A percentile compares a stretch with the other conserved stretches of the same genome.
Conservation (phyloP, 78 protist genomes). For the Creolimax fragrantissima region DNA sequence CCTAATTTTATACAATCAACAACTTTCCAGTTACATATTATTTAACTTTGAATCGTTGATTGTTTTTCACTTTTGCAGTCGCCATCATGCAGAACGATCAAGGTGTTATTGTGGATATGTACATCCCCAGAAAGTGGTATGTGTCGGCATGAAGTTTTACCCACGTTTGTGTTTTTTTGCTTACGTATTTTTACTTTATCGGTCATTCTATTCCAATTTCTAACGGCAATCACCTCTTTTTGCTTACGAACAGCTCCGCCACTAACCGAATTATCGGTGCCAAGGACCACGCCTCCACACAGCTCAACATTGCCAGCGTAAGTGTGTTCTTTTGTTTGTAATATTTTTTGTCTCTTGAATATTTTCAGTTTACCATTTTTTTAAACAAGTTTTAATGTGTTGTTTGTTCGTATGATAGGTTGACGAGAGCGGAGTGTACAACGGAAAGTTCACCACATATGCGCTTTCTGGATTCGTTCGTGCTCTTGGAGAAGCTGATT, state of each 20-base stretch:
- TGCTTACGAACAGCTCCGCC: constrained; percentile 60
- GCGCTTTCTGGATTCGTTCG: constrained; percentile 74
- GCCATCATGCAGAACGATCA: constrained; percentile 59
- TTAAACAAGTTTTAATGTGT: not conserved
- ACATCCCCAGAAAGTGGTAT: constrained; percentile 82
- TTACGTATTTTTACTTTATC: not conserved
- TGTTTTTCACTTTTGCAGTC: not conserved
- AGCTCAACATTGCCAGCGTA: constrained; percentile 86
- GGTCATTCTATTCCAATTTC: too few relatives aligned
- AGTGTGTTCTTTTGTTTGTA: constrained; percentile 29
- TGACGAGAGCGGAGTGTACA: constrained; percentile 61
- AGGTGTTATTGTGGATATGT: constrained; percentile 65
- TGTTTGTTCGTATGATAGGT: not conserved
- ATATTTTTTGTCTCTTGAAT: not conserved
- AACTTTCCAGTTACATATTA: not conserved
- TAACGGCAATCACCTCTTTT: not conserved
- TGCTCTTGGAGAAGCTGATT: constrained; percentile 61
- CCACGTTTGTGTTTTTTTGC: not conserved
- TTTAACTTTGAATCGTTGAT: not conserved
- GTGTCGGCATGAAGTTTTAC: not conserved
- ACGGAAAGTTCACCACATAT: constrained; percentile 45
- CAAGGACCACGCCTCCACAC: constrained; percentile 88
- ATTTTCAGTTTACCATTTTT: not conserved
- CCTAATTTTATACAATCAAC: not conserved
- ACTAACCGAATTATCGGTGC: constrained; percentile 76